Percentiles rank a stretch among this genome's conserved stretches.
phyloP scores from a whole-genome alignment of 768 basidiomycete species.

The Mycena vulgaris region DNA sequence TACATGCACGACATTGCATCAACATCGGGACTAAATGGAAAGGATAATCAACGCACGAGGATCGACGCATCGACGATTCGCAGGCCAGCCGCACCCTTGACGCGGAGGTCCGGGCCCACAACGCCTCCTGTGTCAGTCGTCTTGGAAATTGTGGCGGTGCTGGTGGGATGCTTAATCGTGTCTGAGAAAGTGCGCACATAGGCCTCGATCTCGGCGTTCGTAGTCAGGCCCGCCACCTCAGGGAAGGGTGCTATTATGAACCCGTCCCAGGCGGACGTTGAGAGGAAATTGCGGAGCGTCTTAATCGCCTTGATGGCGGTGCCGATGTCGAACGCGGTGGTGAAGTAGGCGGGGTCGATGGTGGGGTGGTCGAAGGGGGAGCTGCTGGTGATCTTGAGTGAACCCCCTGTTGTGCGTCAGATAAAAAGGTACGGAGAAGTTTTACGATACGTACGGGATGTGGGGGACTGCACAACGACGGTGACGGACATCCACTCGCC shows the following conservation, averaged over 20 bases:
- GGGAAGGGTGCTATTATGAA: constrained; percentile 16
- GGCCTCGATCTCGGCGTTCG: constrained; percentile 24
- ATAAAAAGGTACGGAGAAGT: neutral
- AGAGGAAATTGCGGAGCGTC: constrained; percentile 6
- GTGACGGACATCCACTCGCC: constrained; percentile 30
- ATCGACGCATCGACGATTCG: constrained; percentile 36
- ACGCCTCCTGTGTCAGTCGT: constrained; percentile 15
- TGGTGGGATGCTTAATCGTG: constrained; percentile 23
- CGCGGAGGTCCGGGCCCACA: constrained; percentile 21
- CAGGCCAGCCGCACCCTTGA: constrained; percentile 25
- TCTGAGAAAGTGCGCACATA: constrained; percentile 17
- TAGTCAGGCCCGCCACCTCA: constrained; percentile 4
- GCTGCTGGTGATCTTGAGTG: constrained; percentile 13
- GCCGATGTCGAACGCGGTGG: constrained; percentile 28
- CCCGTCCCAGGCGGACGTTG: constrained; percentile 22
- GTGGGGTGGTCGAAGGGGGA: constrained; percentile 26
- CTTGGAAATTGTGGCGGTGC: constrained; percentile 29
- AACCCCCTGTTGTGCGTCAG: constrained; percentile 6
- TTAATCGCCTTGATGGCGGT: constrained; percentile 17
- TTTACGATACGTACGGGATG: constrained; percentile 8
- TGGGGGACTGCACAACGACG: too few species aligned
- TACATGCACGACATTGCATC: neutral
- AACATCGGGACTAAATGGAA: neutral
- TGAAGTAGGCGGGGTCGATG: constrained; percentile 31
- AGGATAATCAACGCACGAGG: constrained; percentile 1